Evolutionary conservation across 345 rosid species (phyloP), one percentile per base, ranked within the genome.

Genomic region (Erodium maritimum): DNA sequence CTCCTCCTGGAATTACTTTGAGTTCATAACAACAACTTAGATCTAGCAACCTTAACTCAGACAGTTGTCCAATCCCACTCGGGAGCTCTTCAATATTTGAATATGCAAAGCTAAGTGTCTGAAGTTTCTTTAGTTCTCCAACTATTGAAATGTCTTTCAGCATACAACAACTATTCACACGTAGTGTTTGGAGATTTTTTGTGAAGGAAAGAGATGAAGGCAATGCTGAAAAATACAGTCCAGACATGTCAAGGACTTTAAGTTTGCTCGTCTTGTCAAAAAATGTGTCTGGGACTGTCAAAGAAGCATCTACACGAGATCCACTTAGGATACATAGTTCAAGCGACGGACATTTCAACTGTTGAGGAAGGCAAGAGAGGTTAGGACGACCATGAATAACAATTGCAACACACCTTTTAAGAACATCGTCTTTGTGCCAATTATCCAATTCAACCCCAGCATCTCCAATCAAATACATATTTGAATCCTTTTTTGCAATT

Each of bases 41-140:
- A 53, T 71, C 61, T 20, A 69, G 56, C 17, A 54, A 16, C 52
- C 55, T 58, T 14, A 78, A 25, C 23, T 10, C 4, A 0, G 25
- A 66, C 54, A 78, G 51, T 25, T n/a, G 17, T 18, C 67, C 55
- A 25, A 78, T 10, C 23, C 71, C 68, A 22, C 0, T 29, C 2
- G 82, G 79, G 58, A 78, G 5, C 0, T 19, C 19, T 4, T 51
- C 19, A 0, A 69, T 22, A 23, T 48, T 1, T 0, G 0, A 17
- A 75, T 48, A 19, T 65, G 75, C 18, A 79, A 76, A 20, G 76
- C 46, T 37, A n/a, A n/a, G n/a, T n/a, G n/a, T n/a, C n/a, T n/a
- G n/a, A n/a, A n/a, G n/a, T n/a, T n/a, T n/a, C n/a, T 59, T 19
- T 0, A 1, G 42, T 2, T 65, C 10, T 50, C 52, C 67, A 58